Evolutionary conservation across 225 moss, liverwort and hornwort species (phyloP).

Genomic region (Marchantia polymorpha): DNA sequence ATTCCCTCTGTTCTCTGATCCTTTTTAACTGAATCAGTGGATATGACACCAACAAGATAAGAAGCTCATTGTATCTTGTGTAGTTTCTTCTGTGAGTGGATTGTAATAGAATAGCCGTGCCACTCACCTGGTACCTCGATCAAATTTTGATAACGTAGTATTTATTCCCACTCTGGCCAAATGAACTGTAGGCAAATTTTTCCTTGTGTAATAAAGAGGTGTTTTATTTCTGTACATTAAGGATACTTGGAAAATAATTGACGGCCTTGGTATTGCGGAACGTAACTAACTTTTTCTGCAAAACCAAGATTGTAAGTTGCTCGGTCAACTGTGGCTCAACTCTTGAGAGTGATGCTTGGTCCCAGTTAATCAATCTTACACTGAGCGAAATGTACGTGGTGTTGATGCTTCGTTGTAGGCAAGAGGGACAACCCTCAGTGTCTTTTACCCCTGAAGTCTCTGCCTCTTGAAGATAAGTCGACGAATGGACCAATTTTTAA

Average conservation of each 20-base stretch:
- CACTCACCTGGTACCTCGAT: constrained; percentile 10
- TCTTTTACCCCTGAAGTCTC: constrained; percentile 22
- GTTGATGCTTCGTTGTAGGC: constrained; percentile 32
- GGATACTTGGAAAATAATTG: background rate
- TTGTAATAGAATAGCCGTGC: background rate
- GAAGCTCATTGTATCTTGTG: background rate
- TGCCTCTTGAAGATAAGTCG: constrained; percentile 14
- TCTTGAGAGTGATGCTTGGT: too few species aligned
- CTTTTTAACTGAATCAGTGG: constrained; percentile 12
- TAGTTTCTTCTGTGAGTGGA: constrained; percentile 8
- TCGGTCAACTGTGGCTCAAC: background rate
- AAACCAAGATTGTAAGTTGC: background rate
- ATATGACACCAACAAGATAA: constrained; percentile 1
- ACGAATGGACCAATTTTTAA: background rate
- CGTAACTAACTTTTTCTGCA: background rate
- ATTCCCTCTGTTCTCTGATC: background rate
- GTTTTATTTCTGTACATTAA: background rate
- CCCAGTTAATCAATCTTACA: background rate
- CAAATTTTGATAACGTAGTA: constrained; percentile 14
- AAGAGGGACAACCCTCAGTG: constrained; percentile 9
- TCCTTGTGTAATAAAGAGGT: constrained; percentile 1
- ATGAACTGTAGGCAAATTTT: constrained; percentile 5
- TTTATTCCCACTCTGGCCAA: background rate
- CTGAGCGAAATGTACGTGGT: constrained; percentile 15
- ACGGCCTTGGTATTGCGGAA: background rate